Evolutionary conservation across 352 stramenopile species (phyloP), one percentile per base, ranked within the genome.

Genomic region (Elongisporangium prolatum): DNA sequence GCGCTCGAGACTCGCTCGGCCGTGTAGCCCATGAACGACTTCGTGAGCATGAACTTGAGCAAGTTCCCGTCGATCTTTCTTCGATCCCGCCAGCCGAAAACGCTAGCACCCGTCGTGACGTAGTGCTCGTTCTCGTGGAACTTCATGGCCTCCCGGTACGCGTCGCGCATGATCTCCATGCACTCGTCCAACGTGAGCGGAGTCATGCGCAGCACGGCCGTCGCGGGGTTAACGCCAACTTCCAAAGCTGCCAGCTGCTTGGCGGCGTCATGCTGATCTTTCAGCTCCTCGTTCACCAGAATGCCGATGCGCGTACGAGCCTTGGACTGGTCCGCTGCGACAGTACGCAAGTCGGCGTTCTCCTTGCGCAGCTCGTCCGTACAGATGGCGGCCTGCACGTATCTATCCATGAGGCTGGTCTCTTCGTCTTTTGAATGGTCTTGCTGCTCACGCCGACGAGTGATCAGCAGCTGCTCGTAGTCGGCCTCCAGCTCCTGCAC

Each of bases 71-170:
- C 69, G 4, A 88, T 56, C 5, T 72, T 64, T 2, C 77, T 69
- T 11, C 77, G 63, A 50, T 89, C 80, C 17, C 74, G 71, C 80
- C 80, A 89, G 20, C 80, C 80, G 68, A 89, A 88, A 9, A 88
- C 75, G 18, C 67, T 69, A 2, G 75, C 74, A 2, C 80, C 77
- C 8, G 72, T 85, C 10, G 64, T 76, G 18, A 77, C 69, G 18
- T 75, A 74, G 55, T 75, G 59, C 22, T 80, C 61, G 37, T 69
- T 64, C 10, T 70, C 68, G 0, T 57, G 54, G 52, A 89, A 88
- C 18, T 54, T 57, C 56, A 65, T 66, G 48, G 86, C 70, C n/a
- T 79, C 67, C 4, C 51, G 25, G 50, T 84, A 84, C n/a, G 77
- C 68, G 16, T 79, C 68, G 22, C 65, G 66, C 1, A 73, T 68